Base-by-base conservation (phyloP, 139 green algal species). In the Zygnema circumcarinatum region DNA sequence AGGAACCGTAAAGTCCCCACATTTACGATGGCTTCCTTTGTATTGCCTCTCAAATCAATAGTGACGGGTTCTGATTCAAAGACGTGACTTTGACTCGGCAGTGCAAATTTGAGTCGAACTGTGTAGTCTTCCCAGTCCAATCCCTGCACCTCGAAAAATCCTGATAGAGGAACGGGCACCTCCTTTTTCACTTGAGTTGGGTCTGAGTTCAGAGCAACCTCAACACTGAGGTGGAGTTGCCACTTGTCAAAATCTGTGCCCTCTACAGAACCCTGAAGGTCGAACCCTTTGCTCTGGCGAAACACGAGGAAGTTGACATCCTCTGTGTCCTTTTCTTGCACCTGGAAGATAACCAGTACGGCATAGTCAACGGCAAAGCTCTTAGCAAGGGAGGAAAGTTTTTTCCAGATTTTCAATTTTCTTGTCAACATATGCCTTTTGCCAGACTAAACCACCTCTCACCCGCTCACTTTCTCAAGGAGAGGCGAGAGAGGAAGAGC, bases 251-350 rank as follows among this genome's bases (percentile, higher is more conserved):
- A 42, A 42, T 81, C 81, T 41, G 31, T 21, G 56, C 81, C 81
- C 31, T 83, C 74, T 31, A 87, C 81, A 31, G 76, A 40, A 31
- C 84, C 84, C 20, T 76, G 54, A 40, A 88, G 31, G 38, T 42
- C 85, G 25, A 74, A 47, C 36, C 75, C 76, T 36, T 32, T 25
- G 31, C 74, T n/a, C 29, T 54, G 79, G 40, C 84, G 31, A 62
- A 88, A 88, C 16, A 89, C 83, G 35, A 88, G 25, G 32, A 88
- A 88, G 75, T 88, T 31, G n/a, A 88, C 35, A 25, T 32, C 31
- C 0, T 39, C 2, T 21, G 33, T 38, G 33, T 88, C 75, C 52
- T 35, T 41, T 29, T 40, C 67, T 2, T 41, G 16, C 62, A 86
- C 69, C 79, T 86, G 79, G 22, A 38, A 25, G 22, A 80, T 56